A percentile compares a stretch with the other conserved stretches of the same genome.
phyloP scores from a whole-genome alignment of 2,329 filamentous ascomycete genomes.

The Ophiostoma pallidulum region DNA sequence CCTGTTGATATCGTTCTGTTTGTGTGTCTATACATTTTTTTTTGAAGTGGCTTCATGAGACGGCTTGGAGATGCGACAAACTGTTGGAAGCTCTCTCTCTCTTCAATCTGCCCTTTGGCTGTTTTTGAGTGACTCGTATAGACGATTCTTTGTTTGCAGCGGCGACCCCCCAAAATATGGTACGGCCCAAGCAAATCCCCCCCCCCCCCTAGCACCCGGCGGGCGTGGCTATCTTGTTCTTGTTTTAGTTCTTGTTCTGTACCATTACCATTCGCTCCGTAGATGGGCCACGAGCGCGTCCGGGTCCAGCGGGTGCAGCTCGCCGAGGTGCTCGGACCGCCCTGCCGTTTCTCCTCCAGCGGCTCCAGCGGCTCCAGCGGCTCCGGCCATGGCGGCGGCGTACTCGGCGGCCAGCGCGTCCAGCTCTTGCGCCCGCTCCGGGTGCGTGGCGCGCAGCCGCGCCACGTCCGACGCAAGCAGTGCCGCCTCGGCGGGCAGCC shows the following conservation, averaged over 20 bases:
- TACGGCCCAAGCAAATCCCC: too few relatives aligned
- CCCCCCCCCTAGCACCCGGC: too few relatives aligned
- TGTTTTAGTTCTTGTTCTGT: not conserved
- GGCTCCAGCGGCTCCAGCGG: not conserved
- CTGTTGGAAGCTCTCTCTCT: too few relatives aligned
- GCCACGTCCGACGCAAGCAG: conserved; percentile 23
- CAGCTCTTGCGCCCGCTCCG: conserved; percentile 12
- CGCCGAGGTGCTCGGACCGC: not conserved
- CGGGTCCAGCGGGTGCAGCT: not conserved
- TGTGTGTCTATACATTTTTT: too few relatives aligned
- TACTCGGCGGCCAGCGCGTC: conserved; percentile 9
- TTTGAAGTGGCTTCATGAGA: too few relatives aligned
- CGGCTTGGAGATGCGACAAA: too few relatives aligned
- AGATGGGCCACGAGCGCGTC: conserved; percentile 5
- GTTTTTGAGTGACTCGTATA: too few relatives aligned
- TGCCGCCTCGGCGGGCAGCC: conserved; percentile 11
- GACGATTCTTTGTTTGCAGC: too few relatives aligned
- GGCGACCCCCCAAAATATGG: too few relatives aligned
- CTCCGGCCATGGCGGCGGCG: not conserved
- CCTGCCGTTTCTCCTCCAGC: not conserved
- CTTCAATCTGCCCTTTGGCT: too few relatives aligned
- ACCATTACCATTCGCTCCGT: conserved; percentile 1
- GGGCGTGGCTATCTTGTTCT: too few relatives aligned
- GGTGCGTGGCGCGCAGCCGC: conserved; percentile 10
- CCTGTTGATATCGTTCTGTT: too few relatives aligned